These are phyloP conservation scores for Peronospora tabacina DNA, from an alignment of 352 stramenopile species.

Conservation along the genomic window DNA sequence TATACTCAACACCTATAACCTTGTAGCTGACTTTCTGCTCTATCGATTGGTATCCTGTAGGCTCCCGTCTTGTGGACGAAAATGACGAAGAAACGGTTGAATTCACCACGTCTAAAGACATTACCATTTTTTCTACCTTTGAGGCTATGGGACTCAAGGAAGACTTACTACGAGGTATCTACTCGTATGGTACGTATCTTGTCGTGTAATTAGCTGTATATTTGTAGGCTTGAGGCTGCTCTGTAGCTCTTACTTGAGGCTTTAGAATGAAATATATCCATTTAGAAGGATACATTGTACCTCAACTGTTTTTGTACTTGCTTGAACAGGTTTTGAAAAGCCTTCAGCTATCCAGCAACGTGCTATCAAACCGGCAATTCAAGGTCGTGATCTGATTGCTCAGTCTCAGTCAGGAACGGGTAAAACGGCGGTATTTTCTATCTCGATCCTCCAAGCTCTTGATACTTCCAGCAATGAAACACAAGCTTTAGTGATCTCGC, in stretches of 20 bases:
- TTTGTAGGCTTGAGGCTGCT: conserved; percentile 2
- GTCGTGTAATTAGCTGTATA: background rate
- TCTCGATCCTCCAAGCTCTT: conserved; percentile 97
- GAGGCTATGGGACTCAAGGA: conserved; percentile 90
- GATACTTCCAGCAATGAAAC: conserved; percentile 93
- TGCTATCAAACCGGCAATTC: conserved; percentile 95
- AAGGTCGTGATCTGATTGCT: conserved; percentile 97
- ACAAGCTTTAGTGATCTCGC: conserved; percentile 97
- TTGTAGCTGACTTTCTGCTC: conserved; percentile 9
- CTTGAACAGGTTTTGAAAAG: conserved; percentile 96
- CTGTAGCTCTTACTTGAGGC: conserved; percentile 2
- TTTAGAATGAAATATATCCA: background rate
- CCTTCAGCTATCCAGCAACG: conserved; percentile 99
- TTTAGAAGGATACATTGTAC: background rate
- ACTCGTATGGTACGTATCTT: conserved; percentile 51
- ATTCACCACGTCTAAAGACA: conserved; percentile 88
- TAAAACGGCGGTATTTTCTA: conserved; percentile 99
- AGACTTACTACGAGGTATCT: conserved; percentile 87
- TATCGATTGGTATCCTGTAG: conserved; percentile 21
- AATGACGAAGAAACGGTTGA: conserved; percentile 67
- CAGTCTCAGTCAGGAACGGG: conserved; percentile 98
- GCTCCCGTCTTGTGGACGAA: conserved; percentile 57
- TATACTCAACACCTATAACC: background rate
- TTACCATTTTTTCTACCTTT: conserved; percentile 84
- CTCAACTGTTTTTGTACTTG: conserved; percentile 5